Evolutionary conservation across 2,329 filamentous ascomycete genomes (phyloP).

Genomic region (Diaporthe citrichinensis): DNA sequence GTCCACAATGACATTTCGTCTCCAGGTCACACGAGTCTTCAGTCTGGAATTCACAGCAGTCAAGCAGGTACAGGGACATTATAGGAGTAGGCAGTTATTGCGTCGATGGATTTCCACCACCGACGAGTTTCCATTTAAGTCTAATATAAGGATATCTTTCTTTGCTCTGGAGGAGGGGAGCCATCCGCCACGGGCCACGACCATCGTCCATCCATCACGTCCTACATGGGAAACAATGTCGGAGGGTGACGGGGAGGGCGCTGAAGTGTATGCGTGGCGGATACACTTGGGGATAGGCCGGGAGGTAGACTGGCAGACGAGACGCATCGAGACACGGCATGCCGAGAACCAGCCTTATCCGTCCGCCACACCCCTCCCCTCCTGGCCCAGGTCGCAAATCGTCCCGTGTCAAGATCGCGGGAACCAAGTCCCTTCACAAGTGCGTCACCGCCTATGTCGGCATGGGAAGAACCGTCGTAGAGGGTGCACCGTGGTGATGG

Average conservation of each 20-base stretch:
- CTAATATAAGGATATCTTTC: background rate
- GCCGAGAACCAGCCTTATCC: background rate
- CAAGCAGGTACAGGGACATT: background rate
- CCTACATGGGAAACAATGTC: background rate
- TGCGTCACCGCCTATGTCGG: background rate
- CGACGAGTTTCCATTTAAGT: background rate
- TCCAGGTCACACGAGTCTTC: background rate
- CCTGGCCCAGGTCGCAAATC: background rate
- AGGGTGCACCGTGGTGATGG: background rate
- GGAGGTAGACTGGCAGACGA: background rate
- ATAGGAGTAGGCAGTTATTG: background rate
- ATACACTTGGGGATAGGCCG: background rate
- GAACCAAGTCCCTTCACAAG: background rate
- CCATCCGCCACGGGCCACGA: background rate
- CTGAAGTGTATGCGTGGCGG: background rate
- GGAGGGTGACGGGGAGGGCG: background rate
- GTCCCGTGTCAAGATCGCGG: too few species aligned
- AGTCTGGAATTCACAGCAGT: too few species aligned
- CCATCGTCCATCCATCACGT: background rate
- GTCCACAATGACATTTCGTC: too few species aligned
- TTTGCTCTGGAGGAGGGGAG: background rate
- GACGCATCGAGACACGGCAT: background rate
- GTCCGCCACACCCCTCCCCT: background rate
- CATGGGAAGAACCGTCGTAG: background rate
- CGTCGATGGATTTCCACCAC: background rate